Evolutionary conservation across 345 rosid species (phyloP), one percentile per base, ranked within the genome.

Genomic region (Eucalyptus marginata): DNA sequence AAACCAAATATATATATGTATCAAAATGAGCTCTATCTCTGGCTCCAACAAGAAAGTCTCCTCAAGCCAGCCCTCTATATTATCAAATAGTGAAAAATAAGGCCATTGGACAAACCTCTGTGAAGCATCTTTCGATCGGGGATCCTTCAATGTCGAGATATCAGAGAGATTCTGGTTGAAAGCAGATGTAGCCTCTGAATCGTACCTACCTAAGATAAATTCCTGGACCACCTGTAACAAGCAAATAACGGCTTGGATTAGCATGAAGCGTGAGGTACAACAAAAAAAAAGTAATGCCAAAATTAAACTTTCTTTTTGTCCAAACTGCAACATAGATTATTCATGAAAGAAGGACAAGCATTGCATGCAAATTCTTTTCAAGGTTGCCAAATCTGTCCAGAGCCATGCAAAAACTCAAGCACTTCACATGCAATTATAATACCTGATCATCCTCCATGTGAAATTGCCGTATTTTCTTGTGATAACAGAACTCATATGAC

Each of bases 401-500:
- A 40, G 24, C 87, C 24, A 80, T 44, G 87, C 79, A 27, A 86
- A 71, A 68, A 51, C 25, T 25, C 29, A 50, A 33, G 81, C 81
- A 64, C 44, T 86, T 66, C 81, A 17, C 44, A 71, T 17, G 81
- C 81, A 46, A 49, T 88, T 56, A 87, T 66, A 62, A 81, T 90
- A 95, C 99, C 97, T 92, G 94, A 13, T 93, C 97, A 80, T 93
- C 97, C 88, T 97, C 98, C 91, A 93, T 1, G 91, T 95, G 99
- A 51, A 98, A 87, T 90, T 97, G 99, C 71, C 96, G 91, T 49
- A 97, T 89, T 87, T 36, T 54, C 88, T 90, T 91, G 59, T 90
- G 93, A 90, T 95, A 95, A 93, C 99, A 98, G 92, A 97, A 96
- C 91, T 97, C 99, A 91, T 96, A 98, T 18, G 97, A 93, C 99